Evolutionary conservation across 177 flowering plant species (phyloP).

Genomic region (Vitis hybrid): DNA sequence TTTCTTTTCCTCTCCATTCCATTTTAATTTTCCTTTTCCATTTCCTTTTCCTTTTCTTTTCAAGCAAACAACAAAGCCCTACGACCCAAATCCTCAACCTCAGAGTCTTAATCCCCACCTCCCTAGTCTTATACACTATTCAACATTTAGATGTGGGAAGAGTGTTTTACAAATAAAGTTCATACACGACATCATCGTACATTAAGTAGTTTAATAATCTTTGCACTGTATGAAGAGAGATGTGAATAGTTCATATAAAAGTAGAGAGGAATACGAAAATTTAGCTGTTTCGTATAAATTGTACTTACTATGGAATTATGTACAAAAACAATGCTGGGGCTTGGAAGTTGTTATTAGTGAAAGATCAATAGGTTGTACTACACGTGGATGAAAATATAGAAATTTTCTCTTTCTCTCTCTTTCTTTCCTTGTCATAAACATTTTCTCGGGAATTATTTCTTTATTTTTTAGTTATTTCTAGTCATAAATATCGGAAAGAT

Average conservation of each 20-base stretch:
- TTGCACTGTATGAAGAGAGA: background rate
- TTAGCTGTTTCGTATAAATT: background rate
- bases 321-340: conserved; percentile 3
- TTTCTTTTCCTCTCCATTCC: background rate
- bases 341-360: conserved; percentile 6
- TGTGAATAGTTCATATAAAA: conserved; percentile 3
- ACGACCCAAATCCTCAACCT: background rate
- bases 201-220: background rate
- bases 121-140: background rate
- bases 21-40: background rate
- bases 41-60: background rate
- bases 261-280: background rate
- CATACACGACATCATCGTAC: background rate
- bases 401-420: conserved; percentile 17
- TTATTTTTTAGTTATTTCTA: background rate
- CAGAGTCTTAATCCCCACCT: no score
- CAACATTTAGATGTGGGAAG: background rate
- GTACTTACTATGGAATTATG: background rate
- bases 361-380: conserved; percentile 8
- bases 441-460: background rate
- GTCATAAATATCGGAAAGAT: background rate
- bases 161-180: background rate
- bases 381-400: conserved; percentile 5
- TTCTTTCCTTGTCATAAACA: background rate
- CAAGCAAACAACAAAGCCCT: background rate